These are phyloP conservation scores for Aureobasidium zeae DNA, from an alignment of 2,329 filamentous ascomycete genomes.

Conservation along the genomic window DNA sequence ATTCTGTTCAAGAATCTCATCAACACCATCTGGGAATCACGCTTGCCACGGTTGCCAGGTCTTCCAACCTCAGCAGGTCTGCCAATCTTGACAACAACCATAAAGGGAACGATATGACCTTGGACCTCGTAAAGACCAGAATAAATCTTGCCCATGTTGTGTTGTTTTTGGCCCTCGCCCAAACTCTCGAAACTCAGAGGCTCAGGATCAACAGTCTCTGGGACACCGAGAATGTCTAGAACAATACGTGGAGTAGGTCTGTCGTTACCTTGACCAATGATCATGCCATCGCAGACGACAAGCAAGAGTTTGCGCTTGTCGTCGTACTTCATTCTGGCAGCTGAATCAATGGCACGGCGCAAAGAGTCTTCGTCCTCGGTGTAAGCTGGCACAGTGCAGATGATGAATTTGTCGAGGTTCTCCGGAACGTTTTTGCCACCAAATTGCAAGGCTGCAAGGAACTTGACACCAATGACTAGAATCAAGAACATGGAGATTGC, in stretches of 20 bases:
- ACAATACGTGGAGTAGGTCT: constrained; percentile 91
- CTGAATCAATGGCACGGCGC: constrained; percentile 92
- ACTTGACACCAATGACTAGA: constrained; percentile 85
- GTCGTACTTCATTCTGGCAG: constrained; percentile 90
- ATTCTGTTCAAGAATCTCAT: constrained; percentile 99
- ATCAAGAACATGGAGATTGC: constrained; percentile 73
- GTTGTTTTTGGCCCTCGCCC: constrained; percentile 90
- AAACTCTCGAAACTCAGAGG: constrained; percentile 94
- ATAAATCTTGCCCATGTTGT: constrained; percentile 99
- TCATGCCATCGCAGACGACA: constrained; percentile 96
- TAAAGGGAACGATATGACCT: constrained; percentile 93
- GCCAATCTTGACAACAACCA: constrained; percentile 94
- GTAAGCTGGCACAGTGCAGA: constrained; percentile 94
- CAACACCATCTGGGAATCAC: constrained; percentile 95
- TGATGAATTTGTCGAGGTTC: constrained; percentile 96
- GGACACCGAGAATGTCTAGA: constrained; percentile 90
- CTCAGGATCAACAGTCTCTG: constrained; percentile 87
- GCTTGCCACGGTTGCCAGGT: constrained; percentile 95
- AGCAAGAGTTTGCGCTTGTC: constrained; percentile 95
- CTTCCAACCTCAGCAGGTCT: constrained; percentile 64
- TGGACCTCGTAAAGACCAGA: constrained; percentile 96
- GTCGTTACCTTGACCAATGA: constrained; percentile 97
- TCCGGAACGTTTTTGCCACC: constrained; percentile 84
- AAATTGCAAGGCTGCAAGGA: constrained; percentile 92
- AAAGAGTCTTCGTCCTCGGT: constrained; percentile 97